Evolutionary conservation across 1,284 basidiomycete genomes (phyloP), one percentile per base, ranked within the genome.

Genomic region (Sphagnurus paluster): DNA sequence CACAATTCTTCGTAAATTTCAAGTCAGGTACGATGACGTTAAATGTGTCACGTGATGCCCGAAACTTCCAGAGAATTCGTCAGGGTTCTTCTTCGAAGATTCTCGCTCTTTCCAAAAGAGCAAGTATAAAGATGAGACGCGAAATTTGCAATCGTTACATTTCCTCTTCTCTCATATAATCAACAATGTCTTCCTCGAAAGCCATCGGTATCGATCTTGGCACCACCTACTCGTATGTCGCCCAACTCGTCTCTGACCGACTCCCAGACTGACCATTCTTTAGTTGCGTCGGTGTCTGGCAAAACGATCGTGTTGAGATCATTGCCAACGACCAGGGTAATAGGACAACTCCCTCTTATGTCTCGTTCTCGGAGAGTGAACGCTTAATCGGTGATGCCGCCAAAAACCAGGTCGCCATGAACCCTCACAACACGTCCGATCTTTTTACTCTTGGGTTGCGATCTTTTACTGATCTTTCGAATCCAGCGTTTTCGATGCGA

Each of bases 261-360:
- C 47, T 47, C 40, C 52, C 56, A 39, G 56, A 41, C 35, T 45
- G 1, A 46, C 34, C 39, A 3, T 39, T 33, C 2, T 46, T 2
- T 43, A 76, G 75, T 25, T 78, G 76, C 58, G 76, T 95, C 60
- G 94, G 90, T 79, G 93, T 97, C 57, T 98, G 94, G 94, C 90
- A 94, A 76, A 93, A 97, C 61, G 94, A 98, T 79, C 91, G 94
- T 65, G 95, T 98, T 57, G 95, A 98, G 76, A 96, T 96, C 75
- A 94, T 93, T 67, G 89, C 91, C 75, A 94, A 96, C 73, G 94
- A 97, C 78, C 94, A 96, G 79, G 93, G 94, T 68, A 97, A 97
- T 79, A 87, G 93, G 51, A 97, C 93, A 23, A 97, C 94, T 13
- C 94, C 93, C 32, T 97, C 92, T 6, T 94, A 93, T 67, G 92